Percentiles rank a stretch among this genome's conserved stretches.
Conservation (phyloP, 73 alveolate genomes). For the Paramecium primaurelia region DNA sequence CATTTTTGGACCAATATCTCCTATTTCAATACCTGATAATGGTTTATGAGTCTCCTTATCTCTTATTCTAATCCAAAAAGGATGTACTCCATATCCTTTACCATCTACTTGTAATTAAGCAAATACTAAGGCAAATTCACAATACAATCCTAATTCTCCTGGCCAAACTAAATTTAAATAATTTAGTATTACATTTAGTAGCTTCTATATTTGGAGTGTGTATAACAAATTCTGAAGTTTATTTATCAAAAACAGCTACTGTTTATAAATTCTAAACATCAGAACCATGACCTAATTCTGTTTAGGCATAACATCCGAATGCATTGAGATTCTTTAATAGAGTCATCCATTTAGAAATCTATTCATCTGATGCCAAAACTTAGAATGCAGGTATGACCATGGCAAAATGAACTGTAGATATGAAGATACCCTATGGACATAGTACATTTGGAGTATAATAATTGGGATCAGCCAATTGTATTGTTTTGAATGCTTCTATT, state of each 20-base stretch:
- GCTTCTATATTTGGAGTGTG: constrained; percentile 53
- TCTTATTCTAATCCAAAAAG: constrained; percentile 82
- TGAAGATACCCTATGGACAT: background rate
- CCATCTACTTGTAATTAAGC: constrained; percentile 61
- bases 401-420: constrained; percentile 52
- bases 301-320: constrained; percentile 56
- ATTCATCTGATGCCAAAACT: constrained; percentile 55
- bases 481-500: background rate
- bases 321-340: background rate
- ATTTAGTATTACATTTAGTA: constrained; percentile 28
- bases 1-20: constrained; percentile 94
- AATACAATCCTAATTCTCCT: constrained; percentile 62
- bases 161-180: constrained; percentile 44
- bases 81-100: constrained; percentile 82
- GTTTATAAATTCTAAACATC: constrained; percentile 52
- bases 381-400: constrained; percentile 58
- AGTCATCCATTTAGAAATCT: constrained; percentile 57
- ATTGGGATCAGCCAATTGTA: background rate
- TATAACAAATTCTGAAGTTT: constrained; percentile 44
- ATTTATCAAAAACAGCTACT: constrained; percentile 46
- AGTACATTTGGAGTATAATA: background rate
- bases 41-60: constrained; percentile 73
- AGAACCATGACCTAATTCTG: constrained; percentile 64
- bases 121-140: constrained; percentile 51
- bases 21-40: constrained; percentile 79